Evolutionary conservation across 768 basidiomycete genomes (phyloP).

Genomic region (Tylopilus subfusipes): DNA sequence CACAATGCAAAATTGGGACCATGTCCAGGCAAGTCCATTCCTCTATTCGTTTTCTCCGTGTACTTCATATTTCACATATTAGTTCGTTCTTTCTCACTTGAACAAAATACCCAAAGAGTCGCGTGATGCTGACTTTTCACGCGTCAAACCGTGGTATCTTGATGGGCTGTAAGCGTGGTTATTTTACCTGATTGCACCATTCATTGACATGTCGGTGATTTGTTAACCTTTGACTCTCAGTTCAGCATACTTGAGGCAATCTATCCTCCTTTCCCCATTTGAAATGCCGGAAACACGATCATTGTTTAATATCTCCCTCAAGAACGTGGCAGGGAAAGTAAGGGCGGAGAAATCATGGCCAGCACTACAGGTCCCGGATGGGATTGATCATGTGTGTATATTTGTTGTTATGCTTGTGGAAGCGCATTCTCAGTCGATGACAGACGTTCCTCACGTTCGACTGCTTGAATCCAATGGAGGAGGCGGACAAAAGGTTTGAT

Average conservation of each 20-base stretch:
- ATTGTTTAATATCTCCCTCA: constrained; percentile 69
- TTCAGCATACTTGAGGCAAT: constrained; percentile 83
- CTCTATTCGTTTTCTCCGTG: not conserved
- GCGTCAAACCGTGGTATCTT: constrained; percentile 97
- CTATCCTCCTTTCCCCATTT: constrained; percentile 80
- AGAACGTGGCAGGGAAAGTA: constrained; percentile 84
- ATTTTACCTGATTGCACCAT: constrained; percentile 66
- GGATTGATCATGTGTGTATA: constrained; percentile 69
- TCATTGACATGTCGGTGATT: constrained; percentile 49
- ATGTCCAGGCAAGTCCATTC: constrained; percentile 67
- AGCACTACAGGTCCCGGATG: constrained; percentile 76
- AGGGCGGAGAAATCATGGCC: constrained; percentile 65
- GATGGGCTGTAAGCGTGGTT: constrained; percentile 77
- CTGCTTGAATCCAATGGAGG: constrained; percentile 63
- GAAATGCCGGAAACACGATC: constrained; percentile 87
- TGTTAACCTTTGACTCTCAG: constrained; percentile 36
- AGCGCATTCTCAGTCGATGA: not conserved
- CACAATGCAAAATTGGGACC: constrained; percentile 99
- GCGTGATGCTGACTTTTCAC: constrained; percentile 91
- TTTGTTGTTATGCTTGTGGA: not conserved
- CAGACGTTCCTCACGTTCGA: constrained; percentile 78
- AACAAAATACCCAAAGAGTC: constrained; percentile 92
- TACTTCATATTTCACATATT: not conserved
- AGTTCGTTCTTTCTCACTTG: constrained; percentile 84
- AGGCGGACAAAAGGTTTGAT: constrained; percentile 82